phyloP scores from a whole-genome alignment of 129 eudicot genomes.

The Chrysanthemum seticuspe region DNA sequence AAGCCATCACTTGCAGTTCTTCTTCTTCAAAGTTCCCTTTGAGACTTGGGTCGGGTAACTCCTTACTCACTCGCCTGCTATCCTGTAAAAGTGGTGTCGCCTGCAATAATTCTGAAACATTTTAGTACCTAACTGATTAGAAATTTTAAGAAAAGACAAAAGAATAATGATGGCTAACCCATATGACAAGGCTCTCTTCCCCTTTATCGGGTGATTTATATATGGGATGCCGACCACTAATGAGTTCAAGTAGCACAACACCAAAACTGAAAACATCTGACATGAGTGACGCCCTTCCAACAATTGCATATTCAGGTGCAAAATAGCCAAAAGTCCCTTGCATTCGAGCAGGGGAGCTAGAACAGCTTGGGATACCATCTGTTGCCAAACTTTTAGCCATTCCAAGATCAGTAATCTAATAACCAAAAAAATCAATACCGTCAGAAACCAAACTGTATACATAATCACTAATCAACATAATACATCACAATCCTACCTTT shows the following conservation, averaged over 20 bases:
- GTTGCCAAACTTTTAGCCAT: slow-evolving; percentile 86
- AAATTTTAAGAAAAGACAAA: neutral
- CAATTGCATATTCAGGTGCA: slow-evolving; percentile 93
- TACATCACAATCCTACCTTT: slow-evolving; percentile 44
- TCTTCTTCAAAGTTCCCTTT: slow-evolving; percentile 67
- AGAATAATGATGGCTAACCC: slow-evolving; percentile 46
- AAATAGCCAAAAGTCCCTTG: slow-evolving; percentile 97
- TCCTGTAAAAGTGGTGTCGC: slow-evolving; percentile 79
- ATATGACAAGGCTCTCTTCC: slow-evolving; percentile 88
- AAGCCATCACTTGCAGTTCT: slow-evolving; percentile 92
- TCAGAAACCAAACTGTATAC: slow-evolving; percentile 1
- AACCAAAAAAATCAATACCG: neutral
- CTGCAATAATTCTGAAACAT: slow-evolving; percentile 34
- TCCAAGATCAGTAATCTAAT: slow-evolving; percentile 90
- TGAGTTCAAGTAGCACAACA: slow-evolving; percentile 90
- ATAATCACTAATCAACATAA: neutral
- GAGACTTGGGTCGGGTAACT: slow-evolving; percentile 75
- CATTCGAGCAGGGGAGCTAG: slow-evolving; percentile 93
- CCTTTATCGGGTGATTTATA: slow-evolving; percentile 52
- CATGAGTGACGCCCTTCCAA: slow-evolving; percentile 80
- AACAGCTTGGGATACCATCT: slow-evolving; percentile 72
- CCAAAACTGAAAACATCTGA: slow-evolving; percentile 98
- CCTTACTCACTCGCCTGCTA: slow-evolving; percentile 68
- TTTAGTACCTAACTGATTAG: neutral
- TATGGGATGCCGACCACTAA: slow-evolving; percentile 78